Evolutionary conservation across 2,329 filamentous ascomycete genomes (phyloP), one percentile per base, ranked within the genome.

Genomic region (Phialocephala subalpina): DNA sequence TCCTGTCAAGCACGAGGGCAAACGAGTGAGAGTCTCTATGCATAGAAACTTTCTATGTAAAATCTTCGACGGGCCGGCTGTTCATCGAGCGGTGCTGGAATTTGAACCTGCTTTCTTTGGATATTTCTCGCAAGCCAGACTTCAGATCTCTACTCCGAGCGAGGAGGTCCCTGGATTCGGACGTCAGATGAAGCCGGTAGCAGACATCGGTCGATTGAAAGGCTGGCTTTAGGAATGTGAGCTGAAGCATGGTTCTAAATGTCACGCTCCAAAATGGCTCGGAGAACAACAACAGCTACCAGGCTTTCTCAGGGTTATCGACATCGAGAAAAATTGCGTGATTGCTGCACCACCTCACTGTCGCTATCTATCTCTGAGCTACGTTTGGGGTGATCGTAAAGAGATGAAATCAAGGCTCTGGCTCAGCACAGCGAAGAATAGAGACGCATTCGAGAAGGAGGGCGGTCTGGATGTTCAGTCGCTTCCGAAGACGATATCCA

Each of bases 401-500:
- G 36, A 55, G 45, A 53, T 61, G 47, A 20, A 52, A 11, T 61
- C 47, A 27, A 29, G 18, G 3, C 59, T 38, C 9, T 61, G 59
- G 59, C 59, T 53, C 18, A 61, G 49, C 25, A 61, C 38, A 20
- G 38, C 3, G 9, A 33, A 33, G 2, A 52, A 53, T 55, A 20
- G 27, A n/a, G 47, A 40, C 18, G 33, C 11, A 1, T 38, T 49
- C 25, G 45, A 55, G 38, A 27, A 40, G 25, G n/a, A 55, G 8
- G 52, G 38, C 29, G 59, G 59, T 8, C 22, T 61, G 20, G 18
- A 61, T 12, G 25, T 55, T 9, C 11, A 61, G 6, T 42, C 52
- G 5, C 25, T 66, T 2, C 64, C 64, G 3, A 22, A 60, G 27
- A 53, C 62, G n/a, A 71, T 77, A 53, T 59, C 60, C 1, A 63